phyloP scores from a whole-genome alignment of 1,284 basidiomycete species.

The Moesziomyces antarcticus region DNA sequence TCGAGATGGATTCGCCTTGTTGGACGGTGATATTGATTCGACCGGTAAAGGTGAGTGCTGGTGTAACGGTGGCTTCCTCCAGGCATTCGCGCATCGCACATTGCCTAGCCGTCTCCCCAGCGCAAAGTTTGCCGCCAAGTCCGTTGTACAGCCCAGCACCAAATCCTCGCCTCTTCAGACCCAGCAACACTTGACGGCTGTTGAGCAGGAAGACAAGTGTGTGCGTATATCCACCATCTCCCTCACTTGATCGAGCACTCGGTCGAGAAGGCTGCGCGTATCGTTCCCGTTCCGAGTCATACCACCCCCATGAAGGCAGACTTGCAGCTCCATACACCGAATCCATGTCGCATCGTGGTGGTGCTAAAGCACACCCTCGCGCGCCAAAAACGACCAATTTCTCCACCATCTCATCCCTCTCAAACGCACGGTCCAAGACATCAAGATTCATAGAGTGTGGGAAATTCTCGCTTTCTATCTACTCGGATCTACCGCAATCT shows the following conservation, averaged over 20 bases:
- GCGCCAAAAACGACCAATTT: too few relatives aligned
- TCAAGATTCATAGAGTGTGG: too few relatives aligned
- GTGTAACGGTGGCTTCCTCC: slow-evolving; percentile 9
- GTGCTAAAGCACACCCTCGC: too few relatives aligned
- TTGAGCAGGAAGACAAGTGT: slow-evolving; percentile 12
- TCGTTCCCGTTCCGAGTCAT: neutral
- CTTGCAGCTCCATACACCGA: too few relatives aligned
- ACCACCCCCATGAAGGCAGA: neutral
- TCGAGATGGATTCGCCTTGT: slow-evolving; percentile 8
- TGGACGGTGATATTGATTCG: slow-evolving; percentile 12
- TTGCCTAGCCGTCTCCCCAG: slow-evolving; percentile 2
- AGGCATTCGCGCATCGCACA: slow-evolving; percentile 18
- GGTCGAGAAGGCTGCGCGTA: neutral
- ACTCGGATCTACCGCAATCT: neutral
- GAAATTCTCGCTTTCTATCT: too few relatives aligned
- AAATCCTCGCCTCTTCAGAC: slow-evolving; percentile 18
- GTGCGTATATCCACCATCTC: slow-evolving; percentile 16
- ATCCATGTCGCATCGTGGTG: too few relatives aligned
- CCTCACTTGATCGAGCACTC: neutral
- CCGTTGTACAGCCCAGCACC: slow-evolving; percentile 18
- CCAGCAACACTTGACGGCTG: slow-evolving; percentile 6
- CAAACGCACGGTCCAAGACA: too few relatives aligned
- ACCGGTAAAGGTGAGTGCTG: neutral
- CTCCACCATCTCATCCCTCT: too few relatives aligned
- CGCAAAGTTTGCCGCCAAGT: slow-evolving; percentile 20